A percentile compares a stretch with the other conserved stretches of the same genome.
These are phyloP conservation scores for Dactylellina drechsleri DNA, from an alignment of 2,329 filamentous ascomycete species.

Conservation along the genomic window DNA sequence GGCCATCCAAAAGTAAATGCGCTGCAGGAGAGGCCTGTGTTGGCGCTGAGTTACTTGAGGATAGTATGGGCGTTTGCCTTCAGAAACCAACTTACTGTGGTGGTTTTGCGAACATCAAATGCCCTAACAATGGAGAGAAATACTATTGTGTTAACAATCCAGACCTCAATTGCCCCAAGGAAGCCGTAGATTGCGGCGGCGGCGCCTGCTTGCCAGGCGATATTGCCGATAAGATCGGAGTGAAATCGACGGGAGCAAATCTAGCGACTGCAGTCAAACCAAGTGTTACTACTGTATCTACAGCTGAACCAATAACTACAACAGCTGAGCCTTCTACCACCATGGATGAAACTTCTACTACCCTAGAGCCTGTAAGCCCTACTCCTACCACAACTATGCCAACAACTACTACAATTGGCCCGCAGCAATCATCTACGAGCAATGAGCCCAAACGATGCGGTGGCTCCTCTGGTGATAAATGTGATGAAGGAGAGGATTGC, in stretches of 20 bases:
- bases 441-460: too few species aligned
- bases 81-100: background rate
- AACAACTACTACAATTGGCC: background rate
- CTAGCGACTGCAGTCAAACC: background rate
- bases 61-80: constrained; percentile 4
- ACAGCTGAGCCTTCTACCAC: too few species aligned
- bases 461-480: too few species aligned
- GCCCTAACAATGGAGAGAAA: background rate
- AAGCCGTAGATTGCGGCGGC: background rate
- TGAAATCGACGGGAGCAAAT: background rate
- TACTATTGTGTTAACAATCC: constrained; percentile 4
- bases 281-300: background rate
- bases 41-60: too few species aligned
- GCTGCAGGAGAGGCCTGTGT: too few species aligned
- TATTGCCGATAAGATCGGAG: constrained; percentile 8
- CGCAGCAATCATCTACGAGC: too few species aligned
- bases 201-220: background rate
- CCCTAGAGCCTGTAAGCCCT: too few species aligned
- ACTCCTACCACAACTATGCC: background rate
- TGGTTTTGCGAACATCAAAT: background rate
- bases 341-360: too few species aligned
- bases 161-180: background rate
- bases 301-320: background rate
- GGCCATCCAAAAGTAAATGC: too few species aligned
- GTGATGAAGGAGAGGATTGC: too few species aligned